A percentile compares a stretch with the other conserved stretches of the same genome.
Conservation (phyloP, 78 protist species). For the Dictyostelium discoideum region DNA sequence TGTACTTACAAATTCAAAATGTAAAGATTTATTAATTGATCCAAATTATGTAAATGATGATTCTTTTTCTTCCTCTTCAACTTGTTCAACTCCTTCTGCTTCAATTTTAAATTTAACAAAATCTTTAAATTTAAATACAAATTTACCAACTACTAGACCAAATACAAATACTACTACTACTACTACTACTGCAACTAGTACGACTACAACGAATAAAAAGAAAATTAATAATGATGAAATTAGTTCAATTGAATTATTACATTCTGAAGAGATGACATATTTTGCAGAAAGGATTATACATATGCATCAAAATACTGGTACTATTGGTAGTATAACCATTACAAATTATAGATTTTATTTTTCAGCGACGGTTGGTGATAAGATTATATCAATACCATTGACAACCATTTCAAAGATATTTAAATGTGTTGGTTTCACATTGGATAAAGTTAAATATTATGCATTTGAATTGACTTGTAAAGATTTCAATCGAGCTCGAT, state of each 20-base stretch:
- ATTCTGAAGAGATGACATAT: background rate
- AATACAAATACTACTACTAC: background rate
- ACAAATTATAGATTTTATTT: slow-evolving; percentile 67
- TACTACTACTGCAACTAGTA: background rate
- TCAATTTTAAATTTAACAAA: background rate
- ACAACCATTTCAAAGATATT: slow-evolving; percentile 30
- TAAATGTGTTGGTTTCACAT: slow-evolving; percentile 70
- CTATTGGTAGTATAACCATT: slow-evolving; percentile 51
- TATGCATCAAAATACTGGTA: slow-evolving; percentile 61
- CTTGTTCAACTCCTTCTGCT: background rate
- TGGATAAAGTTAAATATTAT: slow-evolving; percentile 63
- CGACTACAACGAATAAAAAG: background rate
- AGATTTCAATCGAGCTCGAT: slow-evolving; percentile 49
- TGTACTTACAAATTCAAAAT: background rate
- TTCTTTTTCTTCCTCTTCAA: background rate
- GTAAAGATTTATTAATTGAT: slow-evolving; percentile 3
- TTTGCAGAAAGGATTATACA: slow-evolving; percentile 42
- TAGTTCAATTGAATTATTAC: background rate
- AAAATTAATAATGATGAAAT: background rate
- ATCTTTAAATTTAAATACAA: background rate
- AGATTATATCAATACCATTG: slow-evolving; percentile 12
- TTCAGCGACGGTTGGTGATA: slow-evolving; percentile 3
- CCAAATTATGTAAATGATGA: background rate
- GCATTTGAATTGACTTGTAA: slow-evolving; percentile 60
- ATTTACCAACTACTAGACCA: background rate